Evolutionary conservation across 148 eudicot species (phyloP), one percentile per base, ranked within the genome.

Genomic region (Selenicereus undatus): DNA sequence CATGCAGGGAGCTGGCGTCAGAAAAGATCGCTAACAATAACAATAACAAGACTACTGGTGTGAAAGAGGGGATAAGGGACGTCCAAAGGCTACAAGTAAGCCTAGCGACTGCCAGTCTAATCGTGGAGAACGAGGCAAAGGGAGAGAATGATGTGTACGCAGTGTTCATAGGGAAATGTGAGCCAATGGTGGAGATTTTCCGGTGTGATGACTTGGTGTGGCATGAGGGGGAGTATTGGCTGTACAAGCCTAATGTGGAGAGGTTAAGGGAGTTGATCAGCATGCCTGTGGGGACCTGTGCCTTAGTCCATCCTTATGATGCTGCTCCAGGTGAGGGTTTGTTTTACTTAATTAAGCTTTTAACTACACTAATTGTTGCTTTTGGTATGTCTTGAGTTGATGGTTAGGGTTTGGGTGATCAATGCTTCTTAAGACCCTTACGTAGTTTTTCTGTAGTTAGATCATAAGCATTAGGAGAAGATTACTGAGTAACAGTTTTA

Each of bases 151-250:
- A 79, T 11, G 86, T 89, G 13, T 85, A 85, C 24, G 93, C 79
- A 8, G 94, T 93, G 76, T 93, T 93, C 60, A n/a, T 86, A 0
- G 90, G 89, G 3, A 66, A 82, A 52, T 93, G 93, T 79, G 92
- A 87, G 76, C 95, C 97, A 16, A 93, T 93, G 95, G 77, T 87
- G 90, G 98, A 93, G 88, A 68, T 93, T 0, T 93, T 92, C 74
- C 81, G 91, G 77, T 93, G 96, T 78, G 94, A 92, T 73, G 98
- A 93, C 77, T 69, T 90, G 76, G 8, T 90, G 73, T 90, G 85
- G 94, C 88, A 87, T 80, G 84, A 87, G 58, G 90, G 87, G 5
- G 86, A 87, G 18, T 82, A 82, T 54, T 82, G 84, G 88, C 83
- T 93, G 73, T 92, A 90, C 71, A 87, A 83, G 83, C 95, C 98